Evolutionary conservation across 768 basidiomycete genomes (phyloP), one percentile per base, ranked within the genome.

Genomic region (Mycena kentingensis): DNA sequence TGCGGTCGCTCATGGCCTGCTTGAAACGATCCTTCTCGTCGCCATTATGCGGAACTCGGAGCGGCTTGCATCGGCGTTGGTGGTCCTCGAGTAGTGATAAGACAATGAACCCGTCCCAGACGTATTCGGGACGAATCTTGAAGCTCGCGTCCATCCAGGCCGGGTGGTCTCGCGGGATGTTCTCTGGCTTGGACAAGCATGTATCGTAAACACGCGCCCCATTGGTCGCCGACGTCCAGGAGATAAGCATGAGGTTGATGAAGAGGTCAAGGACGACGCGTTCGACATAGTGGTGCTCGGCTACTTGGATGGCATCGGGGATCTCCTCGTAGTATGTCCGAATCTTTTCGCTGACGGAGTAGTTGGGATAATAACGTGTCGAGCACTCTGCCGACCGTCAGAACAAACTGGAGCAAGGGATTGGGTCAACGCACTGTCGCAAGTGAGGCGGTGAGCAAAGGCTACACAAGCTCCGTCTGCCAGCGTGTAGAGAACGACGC

Each of bases 301-400:
- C 61, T n/a, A 71, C 54, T 37, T 70, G 54, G 24, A 70, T 61
- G 19, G 43, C 28, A 5, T 58, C 41, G 15, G 69, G 63, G 15
- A 62, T 57, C 10, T 57, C 54, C 12, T 41, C 38, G 36, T 69
- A 67, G 29, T 70, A 69, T 5, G 52, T 61, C 4, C 63, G 54
- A 3, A 41, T 29, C 12, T 45, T 44, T 4, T 60, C 37, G 7
- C 45, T 32, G 21, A 68, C 63, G 18, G 31, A 46, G 37, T 63
- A 70, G 47, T 67, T 65, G 51, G 62, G 54, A 39, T 67, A 61
- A 50, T 68, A 68, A 16, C 43, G 61, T 18, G 63, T 64, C 15
- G 51, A 42, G 42, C 65, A 67, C 11, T 45, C 62, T 64, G 10
- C n/a, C 11, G 32, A n/a, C n/a, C 32, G n/a, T 34, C n/a, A 10